Base-by-base conservation (phyloP, 768 basidiomycete species). In the Lentinula detonsa region DNA sequence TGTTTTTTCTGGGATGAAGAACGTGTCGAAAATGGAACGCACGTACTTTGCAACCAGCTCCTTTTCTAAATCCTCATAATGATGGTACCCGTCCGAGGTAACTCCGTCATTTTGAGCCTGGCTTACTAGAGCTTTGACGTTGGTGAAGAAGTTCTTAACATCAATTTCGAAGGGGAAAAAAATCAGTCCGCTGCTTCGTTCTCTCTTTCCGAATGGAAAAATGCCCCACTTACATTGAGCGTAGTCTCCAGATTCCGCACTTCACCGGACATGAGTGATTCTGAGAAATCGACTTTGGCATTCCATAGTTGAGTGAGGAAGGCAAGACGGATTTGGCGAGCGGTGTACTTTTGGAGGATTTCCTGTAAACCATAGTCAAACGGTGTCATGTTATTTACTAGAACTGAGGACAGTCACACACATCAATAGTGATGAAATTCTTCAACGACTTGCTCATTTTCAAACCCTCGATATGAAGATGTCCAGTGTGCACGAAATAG, bases 391-490 rank as follows among this genome's bases (percentile, higher is more conserved):
- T 28, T 46, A 7, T 46, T 4, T 1, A 43, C 48, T 55, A 51
- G 55, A 64, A 46, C 46, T 48, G 40, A 59, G 52, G 45, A 37
- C 52, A 46, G 43, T 39, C 37, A 68, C 88, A 71, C 68, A 91
- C 91, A 67, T 91, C 88, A 61, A 99, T 97, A 6, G 97, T 98
- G 67, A 98, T 97, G 71, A 98, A 99, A 70, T 99, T 99, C 74
- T 99, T 99, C 64, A 99, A 75, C 9, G 93, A 95, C 75, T 99
- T 99, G 77, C 92, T 95, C 97, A 99, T 99, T 75, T 99, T 99
- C 61, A 97, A 78, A 8, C 97, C 97, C 71, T 97, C 94, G 66
- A 99, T 98, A 72, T 98, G 95, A 37, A 99, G 77, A 77, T 99
- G 97, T 10, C 97, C 97, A 0, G 96, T 98, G 74, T 99, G 97